Evolutionary conservation across 2,329 filamentous ascomycete genomes (phyloP), one percentile per base, ranked within the genome.

Genomic region (Tolypocladium guangdongense): DNA sequence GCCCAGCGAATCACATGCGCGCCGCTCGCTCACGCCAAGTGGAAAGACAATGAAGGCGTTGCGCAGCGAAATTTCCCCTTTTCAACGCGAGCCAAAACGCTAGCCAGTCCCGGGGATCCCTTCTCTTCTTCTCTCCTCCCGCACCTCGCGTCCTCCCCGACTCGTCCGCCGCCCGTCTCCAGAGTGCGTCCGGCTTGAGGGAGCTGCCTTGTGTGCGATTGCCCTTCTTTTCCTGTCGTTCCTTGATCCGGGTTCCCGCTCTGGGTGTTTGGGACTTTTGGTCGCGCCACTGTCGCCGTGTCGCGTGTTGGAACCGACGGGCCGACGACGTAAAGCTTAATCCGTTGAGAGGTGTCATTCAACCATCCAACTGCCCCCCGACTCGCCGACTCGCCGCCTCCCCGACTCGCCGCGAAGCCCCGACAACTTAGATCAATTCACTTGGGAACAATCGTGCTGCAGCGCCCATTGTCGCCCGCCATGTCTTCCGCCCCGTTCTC

Each of bases 401-500:
- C 16, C 18, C n/a, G 18, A 18, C 27, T 12, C 32, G 20, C 30
- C 24, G 38, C 49, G 33, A 43, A 32, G 35, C 30, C 6, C 11
- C 18, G 43, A 47, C 18, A 33, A 18, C 10, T 49, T n/a, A 38
- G 24, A 56, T 50, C 38, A 7, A 27, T 32, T 54, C 50, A 6
- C 4, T 4, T 47, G 11, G 43, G 16, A n/a, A 46, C 2, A 46
- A 18, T 46, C 43, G 43, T 18, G 43, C 43, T 16, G 18, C 43
- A 32, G 12, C 22, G 43, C 47, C 22, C 32, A 18, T 6, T 12
- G 16, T 32, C 47, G 57, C 60, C 62, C 63, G 62, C 56, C 66
- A 72, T 72, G 67, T 68, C 65, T 51, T 55, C 68, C 53, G 58
- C 64, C 51, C 59, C 64, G 51, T 67, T 74, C 53, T 66, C 74